Conservation (phyloP, 192 early-diverging fungal species). For the Rhizophagus clarus region DNA sequence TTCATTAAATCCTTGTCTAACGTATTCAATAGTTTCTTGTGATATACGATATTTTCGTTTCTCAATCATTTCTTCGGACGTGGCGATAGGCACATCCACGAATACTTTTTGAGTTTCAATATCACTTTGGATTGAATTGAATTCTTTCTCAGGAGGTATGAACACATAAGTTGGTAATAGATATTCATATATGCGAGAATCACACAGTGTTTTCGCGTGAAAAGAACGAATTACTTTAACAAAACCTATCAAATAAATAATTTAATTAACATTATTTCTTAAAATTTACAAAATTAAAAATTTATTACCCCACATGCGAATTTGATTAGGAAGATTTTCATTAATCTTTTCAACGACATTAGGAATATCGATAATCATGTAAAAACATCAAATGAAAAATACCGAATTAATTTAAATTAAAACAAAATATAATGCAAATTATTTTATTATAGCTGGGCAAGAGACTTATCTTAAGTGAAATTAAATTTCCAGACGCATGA, state of each 20-base stretch:
- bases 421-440: not conserved
- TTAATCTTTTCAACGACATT: slow-evolving; percentile 84
- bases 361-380: slow-evolving; percentile 74
- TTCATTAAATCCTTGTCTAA: slow-evolving; percentile 64
- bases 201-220: slow-evolving; percentile 89
- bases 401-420: not conserved
- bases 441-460: not conserved
- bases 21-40: slow-evolving; percentile 58
- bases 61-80: slow-evolving; percentile 61
- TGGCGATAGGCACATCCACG: slow-evolving; percentile 40
- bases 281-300: not conserved
- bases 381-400: not conserved
- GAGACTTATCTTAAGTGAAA: slow-evolving; percentile 71
- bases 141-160: slow-evolving; percentile 37
- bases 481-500: slow-evolving; percentile 94
- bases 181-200: slow-evolving; percentile 97
- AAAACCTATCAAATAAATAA: slow-evolving; percentile 52
- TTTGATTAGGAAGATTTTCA: slow-evolving; percentile 78
- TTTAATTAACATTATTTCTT: not conserved
- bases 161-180: slow-evolving; percentile 92
- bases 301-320: slow-evolving; percentile 82
- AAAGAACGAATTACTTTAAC: slow-evolving; percentile 75
- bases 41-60: slow-evolving; percentile 70
- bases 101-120: slow-evolving; percentile 5
- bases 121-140: slow-evolving; percentile 14